Evolutionary conservation across 1,284 basidiomycete genomes (phyloP).

Genomic region (Boletus mariae): DNA sequence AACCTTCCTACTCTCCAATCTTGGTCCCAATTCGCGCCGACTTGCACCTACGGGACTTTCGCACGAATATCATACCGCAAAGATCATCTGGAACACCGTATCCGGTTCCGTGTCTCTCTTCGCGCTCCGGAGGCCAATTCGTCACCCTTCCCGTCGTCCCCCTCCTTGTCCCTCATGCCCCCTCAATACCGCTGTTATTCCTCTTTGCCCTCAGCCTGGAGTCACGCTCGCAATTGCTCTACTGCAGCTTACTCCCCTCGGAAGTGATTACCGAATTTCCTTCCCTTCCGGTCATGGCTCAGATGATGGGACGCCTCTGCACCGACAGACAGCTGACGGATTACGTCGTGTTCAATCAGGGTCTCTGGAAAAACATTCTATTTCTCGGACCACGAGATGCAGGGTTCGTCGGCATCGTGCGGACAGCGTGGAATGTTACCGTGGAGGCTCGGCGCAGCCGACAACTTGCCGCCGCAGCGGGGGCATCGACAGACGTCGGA

Average conservation of each 20-base stretch:
- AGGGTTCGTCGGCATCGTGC: constrained; percentile 35
- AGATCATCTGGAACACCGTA: constrained; percentile 31
- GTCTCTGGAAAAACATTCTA: constrained; percentile 45
- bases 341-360: constrained; percentile 36
- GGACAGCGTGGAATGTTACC: constrained; percentile 43
- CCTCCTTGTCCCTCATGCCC: constrained; percentile 31
- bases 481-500: constrained; percentile 14
- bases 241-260: constrained; percentile 37
- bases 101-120: constrained; percentile 30
- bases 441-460: constrained; percentile 38
- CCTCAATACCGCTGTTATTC: constrained; percentile 32
- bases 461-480: constrained; percentile 14
- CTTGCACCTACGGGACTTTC: constrained; percentile 41
- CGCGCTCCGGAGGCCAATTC: constrained; percentile 12
- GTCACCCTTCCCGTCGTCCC: constrained; percentile 34
- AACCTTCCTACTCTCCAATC: constrained; percentile 34
- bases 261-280: constrained; percentile 46
- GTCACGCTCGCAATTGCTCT: constrained; percentile 32
- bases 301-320: constrained; percentile 34
- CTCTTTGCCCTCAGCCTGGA: constrained; percentile 34
- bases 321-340: constrained; percentile 29
- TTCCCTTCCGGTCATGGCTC: constrained; percentile 53
- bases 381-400: constrained; percentile 36
- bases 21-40: constrained; percentile 47
- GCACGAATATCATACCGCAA: constrained; percentile 36